Evolutionary conservation across 495 filamentous ascomycete genomes (phyloP).

Genomic region (Talaromyces trachyspermus): DNA sequence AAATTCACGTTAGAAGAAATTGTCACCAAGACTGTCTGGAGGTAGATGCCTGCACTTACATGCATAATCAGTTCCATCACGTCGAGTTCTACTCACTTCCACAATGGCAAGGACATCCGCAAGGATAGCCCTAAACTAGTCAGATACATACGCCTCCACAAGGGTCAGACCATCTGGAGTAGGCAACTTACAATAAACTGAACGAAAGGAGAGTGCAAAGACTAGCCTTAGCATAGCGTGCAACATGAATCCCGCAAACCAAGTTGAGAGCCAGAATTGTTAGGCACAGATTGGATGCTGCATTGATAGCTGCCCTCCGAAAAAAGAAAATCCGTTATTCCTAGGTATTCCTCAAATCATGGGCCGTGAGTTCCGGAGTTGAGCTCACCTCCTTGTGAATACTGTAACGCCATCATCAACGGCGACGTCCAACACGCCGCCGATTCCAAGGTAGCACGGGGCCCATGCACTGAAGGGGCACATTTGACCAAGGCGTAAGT

Average conservation of each 20-base stretch:
- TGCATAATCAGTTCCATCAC: not conserved
- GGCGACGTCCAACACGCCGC: not conserved
- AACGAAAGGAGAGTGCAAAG: slow-evolving; percentile 2
- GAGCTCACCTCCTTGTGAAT: not conserved
- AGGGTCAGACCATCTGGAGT: too few species aligned
- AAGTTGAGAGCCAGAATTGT: not conserved
- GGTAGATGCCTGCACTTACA: not conserved
- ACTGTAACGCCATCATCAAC: not conserved
- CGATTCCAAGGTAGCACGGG: not conserved
- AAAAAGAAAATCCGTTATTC: not conserved
- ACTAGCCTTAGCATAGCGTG: not conserved
- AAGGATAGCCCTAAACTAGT: not conserved
- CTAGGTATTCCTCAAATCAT: too few species aligned
- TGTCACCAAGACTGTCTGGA: not conserved
- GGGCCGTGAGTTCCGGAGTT: not conserved
- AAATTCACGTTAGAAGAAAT: too few species aligned
- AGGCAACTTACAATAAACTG: not conserved
- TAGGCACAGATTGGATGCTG: slow-evolving; percentile 3
- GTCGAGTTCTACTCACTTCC: not conserved
- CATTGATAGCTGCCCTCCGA: slow-evolving; percentile 7
- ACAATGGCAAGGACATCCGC: not conserved
- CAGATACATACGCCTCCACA: too few species aligned
- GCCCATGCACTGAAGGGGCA: not conserved
- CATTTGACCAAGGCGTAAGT: not conserved
- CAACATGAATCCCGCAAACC: not conserved